Evolutionary conservation across 495 filamentous ascomycete genomes (phyloP).

Genomic region (Podospora appendiculata): DNA sequence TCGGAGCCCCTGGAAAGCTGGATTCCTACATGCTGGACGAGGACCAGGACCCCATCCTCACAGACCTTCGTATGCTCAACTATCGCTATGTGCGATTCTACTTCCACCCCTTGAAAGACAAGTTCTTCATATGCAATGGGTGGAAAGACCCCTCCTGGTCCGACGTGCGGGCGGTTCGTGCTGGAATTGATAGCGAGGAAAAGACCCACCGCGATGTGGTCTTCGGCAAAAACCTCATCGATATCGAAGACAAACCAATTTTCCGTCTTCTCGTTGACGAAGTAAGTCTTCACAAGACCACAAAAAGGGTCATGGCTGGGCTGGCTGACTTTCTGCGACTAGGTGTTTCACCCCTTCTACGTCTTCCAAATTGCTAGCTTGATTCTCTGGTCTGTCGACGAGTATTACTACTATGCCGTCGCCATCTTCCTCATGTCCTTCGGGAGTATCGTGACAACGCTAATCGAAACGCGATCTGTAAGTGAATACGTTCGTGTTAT

Average conservation of each 20-base stretch:
- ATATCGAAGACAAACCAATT: slow-evolving; percentile 81
- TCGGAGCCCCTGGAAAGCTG: slow-evolving; percentile 56
- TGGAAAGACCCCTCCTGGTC: slow-evolving; percentile 95
- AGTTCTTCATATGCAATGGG: slow-evolving; percentile 72
- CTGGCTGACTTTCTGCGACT: neutral
- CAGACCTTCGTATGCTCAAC: slow-evolving; percentile 64
- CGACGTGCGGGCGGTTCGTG: slow-evolving; percentile 63
- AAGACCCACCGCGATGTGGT: slow-evolving; percentile 74
- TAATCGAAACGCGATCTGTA: slow-evolving; percentile 84
- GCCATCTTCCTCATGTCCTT: slow-evolving; percentile 95
- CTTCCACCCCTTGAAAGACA: slow-evolving; percentile 81
- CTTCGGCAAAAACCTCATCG: slow-evolving; percentile 82
- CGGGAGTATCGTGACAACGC: slow-evolving; percentile 80
- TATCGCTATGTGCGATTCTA: slow-evolving; percentile 93
- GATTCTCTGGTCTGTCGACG: slow-evolving; percentile 86
- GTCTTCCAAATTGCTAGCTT: slow-evolving; percentile 96
- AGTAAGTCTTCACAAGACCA: slow-evolving; percentile 31
- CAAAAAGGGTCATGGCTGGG: neutral
- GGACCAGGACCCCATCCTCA: slow-evolving; percentile 74
- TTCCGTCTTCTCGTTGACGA: slow-evolving; percentile 84
- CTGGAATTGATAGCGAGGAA: slow-evolving; percentile 85
- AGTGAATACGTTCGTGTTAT: slow-evolving; percentile 10
- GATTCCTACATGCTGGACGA: slow-evolving; percentile 58
- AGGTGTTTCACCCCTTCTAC: slow-evolving; percentile 97
- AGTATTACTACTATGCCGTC: slow-evolving; percentile 95